Base-by-base conservation (phyloP, 768 basidiomycete species). In the Leccinum longicurvipes region DNA sequence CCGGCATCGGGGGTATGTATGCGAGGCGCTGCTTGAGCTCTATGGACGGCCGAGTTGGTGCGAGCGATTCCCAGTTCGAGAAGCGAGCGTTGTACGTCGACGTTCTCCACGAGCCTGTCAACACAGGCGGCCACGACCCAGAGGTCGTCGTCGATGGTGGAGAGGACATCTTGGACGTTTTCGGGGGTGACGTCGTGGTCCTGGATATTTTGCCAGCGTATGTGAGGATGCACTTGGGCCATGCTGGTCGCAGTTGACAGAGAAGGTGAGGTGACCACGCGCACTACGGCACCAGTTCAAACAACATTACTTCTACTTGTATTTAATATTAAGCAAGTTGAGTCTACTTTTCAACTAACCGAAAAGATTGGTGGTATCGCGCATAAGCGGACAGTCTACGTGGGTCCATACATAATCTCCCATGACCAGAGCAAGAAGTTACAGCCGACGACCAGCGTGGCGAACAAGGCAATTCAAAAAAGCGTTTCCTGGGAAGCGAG, bases 41-140 rank as follows among this genome's bases (percentile, higher is more conserved):
- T 76, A 55, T 76, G 73, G 45, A 82, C 62, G 24, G 81, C 81
- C 52, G 67, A 56, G 32, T 73, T 66, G 7, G 86, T 87, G 61
- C 89, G 79, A 59, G 79, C 64, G 47, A 93, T 72, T 9, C 88
- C 93, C 25, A 84, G 68, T 34, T 82, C 74, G 24, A 92, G 75
- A 27, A 93, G 74, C 9, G 74, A 74, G 50, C 76, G 76, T 60
- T 91, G 85, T 14, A 82, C 70, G 51, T 67, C 68, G 21, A 78
- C 72, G 66, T 84, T 76, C 58, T 86, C 76, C n/a, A 87, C 72
- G 24, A 87, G 69, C 54, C 86, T 78, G 73, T 91, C 89, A 24
- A 77, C 73, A 62, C 83, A 87, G 3, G 90, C 89, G n/a, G 86
- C 82, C 34, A 79, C 80, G 15, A 85, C 86, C 90, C 91, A 93